phyloP scores from a whole-genome alignment of 495 filamentous ascomycete genomes.

The Trichoderma gamsii region DNA sequence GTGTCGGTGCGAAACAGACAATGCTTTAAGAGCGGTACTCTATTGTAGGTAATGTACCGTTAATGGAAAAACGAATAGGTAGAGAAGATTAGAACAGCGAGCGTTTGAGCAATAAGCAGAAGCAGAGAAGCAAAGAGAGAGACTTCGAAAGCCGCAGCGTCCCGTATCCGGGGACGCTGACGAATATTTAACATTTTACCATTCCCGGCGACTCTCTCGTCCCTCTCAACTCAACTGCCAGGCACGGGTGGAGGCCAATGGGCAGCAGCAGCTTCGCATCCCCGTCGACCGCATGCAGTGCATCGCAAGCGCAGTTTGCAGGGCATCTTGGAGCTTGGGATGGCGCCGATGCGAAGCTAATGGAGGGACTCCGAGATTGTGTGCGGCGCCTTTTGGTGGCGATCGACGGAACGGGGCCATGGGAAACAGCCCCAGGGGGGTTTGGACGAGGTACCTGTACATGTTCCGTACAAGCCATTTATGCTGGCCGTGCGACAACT shows the following conservation, averaged over 20 bases:
- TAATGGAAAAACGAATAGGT: too few relatives aligned
- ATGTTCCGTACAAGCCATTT: not conserved
- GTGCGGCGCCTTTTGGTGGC: conserved; percentile 1
- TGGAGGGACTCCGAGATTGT: not conserved
- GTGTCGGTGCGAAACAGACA: too few relatives aligned
- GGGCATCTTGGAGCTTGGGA: not conserved
- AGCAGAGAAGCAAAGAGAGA: not conserved
- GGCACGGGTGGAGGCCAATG: conserved; percentile 12
- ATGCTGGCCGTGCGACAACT: not conserved
- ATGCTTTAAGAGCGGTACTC: too few relatives aligned
- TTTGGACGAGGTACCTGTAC: not conserved
- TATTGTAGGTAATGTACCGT: too few relatives aligned
- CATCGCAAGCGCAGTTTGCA: not conserved
- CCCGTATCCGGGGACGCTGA: conserved; percentile 2
- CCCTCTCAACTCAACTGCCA: not conserved
- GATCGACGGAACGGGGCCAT: conserved; percentile 9
- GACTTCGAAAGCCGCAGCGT: not conserved
- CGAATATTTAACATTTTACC: not conserved
- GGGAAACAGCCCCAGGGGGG: not conserved
- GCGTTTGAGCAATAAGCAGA: not conserved
- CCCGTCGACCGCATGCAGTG: not conserved
- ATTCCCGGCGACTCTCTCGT: not conserved
- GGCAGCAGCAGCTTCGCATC: conserved; percentile 6
- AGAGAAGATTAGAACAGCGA: too few relatives aligned
- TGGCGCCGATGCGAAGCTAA: not conserved